Percentiles rank a stretch among this genome's conserved stretches.
These are phyloP conservation scores for Hypoxylon crocopeplum DNA, from an alignment of 495 filamentous ascomycete species.

Conservation along the genomic window DNA sequence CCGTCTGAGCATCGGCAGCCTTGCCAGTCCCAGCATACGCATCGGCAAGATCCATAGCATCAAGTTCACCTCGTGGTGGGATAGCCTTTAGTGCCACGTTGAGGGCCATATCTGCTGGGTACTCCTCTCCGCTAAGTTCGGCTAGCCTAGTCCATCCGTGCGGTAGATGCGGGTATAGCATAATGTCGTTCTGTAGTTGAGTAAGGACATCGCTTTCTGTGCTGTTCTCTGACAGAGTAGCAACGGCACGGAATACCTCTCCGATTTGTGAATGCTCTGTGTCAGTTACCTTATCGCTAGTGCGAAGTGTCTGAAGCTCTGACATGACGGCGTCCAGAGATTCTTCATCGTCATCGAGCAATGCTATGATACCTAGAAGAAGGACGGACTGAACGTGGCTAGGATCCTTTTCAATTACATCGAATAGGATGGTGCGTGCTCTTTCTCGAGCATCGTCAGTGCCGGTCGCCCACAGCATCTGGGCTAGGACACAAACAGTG, in stretches of 20 bases:
- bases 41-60: slow-evolving; percentile 70
- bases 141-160: slow-evolving; percentile 80
- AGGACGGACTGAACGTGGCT: slow-evolving; percentile 78
- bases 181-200: slow-evolving; percentile 73
- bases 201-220: slow-evolving; percentile 46
- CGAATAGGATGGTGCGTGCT: slow-evolving; percentile 81
- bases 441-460: slow-evolving; percentile 73
- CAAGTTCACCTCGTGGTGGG: slow-evolving; percentile 72
- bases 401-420: slow-evolving; percentile 71
- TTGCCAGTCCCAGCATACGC: slow-evolving; percentile 80
- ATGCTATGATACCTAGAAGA: slow-evolving; percentile 80
- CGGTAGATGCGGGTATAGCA: slow-evolving; percentile 76
- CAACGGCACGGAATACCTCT: slow-evolving; percentile 54
- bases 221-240: slow-evolving; percentile 42
- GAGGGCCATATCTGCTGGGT: slow-evolving; percentile 80
- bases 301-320: slow-evolving; percentile 75
- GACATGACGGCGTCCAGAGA: slow-evolving; percentile 79
- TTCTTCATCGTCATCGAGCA: slow-evolving; percentile 79
- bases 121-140: slow-evolving; percentile 53
- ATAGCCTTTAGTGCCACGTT: slow-evolving; percentile 74
- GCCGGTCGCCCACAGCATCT: slow-evolving; percentile 92
- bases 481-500: slow-evolving; percentile 84
- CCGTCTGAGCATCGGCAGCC: slow-evolving; percentile 74
- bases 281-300: slow-evolving; percentile 58
- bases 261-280: slow-evolving; percentile 54